Conservation (phyloP, 352 stramenopile species). For the Saprolegnia parasitica region DNA sequence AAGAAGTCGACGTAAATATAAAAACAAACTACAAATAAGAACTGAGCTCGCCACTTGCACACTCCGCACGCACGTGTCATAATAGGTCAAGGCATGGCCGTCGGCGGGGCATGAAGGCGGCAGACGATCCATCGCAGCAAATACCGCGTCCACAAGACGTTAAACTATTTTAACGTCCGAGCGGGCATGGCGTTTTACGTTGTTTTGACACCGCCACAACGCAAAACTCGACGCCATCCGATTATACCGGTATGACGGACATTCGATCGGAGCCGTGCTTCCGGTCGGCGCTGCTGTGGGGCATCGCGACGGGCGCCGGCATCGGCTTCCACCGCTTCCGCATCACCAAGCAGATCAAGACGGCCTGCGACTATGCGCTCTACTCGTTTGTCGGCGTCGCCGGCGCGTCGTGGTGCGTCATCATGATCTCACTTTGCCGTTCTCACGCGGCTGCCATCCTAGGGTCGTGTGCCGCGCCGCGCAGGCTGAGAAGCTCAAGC, state of each 20-base stretch:
- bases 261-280: slow-evolving; percentile 49
- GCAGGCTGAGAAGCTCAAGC: slow-evolving; percentile 34
- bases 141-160: no score
- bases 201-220: no score
- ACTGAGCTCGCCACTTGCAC: background rate
- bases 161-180: no score
- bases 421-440: background rate
- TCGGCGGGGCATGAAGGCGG: no score
- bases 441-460: background rate
- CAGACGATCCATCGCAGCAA: no score
- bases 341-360: slow-evolving; percentile 47
- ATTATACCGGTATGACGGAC: slow-evolving; percentile 19
- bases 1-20: background rate
- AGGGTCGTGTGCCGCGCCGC: slow-evolving; percentile 60
- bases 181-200: no score
- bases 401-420: slow-evolving; percentile 45
- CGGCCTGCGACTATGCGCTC: slow-evolving; percentile 61
- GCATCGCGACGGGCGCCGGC: slow-evolving; percentile 51
- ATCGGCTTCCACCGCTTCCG: slow-evolving; percentile 70
- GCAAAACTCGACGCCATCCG: no score
- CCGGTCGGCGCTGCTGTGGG: slow-evolving; percentile 71
- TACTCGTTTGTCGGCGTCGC: slow-evolving; percentile 55
- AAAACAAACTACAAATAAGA: background rate
- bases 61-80: no score
- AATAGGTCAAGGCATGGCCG: no score